Conservation (phyloP, 2,329 filamentous ascomycete genomes). For the Pestalotiopsis sp. region DNA sequence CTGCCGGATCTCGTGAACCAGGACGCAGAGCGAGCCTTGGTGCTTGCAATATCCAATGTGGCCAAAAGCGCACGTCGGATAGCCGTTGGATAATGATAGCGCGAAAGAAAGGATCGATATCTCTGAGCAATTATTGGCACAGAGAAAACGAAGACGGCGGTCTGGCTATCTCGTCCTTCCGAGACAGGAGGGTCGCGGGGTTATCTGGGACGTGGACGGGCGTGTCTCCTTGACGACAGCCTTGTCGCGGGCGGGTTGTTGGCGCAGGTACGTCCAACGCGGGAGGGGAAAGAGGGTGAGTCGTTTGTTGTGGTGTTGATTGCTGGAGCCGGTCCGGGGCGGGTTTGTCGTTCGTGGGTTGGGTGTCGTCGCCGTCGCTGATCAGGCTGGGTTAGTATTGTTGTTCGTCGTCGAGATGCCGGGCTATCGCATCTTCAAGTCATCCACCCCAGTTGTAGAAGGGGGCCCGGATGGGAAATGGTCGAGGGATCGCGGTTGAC, state of each 20-base stretch:
- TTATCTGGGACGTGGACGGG: not conserved
- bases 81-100: not conserved
- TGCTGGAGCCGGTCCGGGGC: not conserved
- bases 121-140: not conserved
- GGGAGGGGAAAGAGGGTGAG: not conserved
- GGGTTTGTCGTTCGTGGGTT: not conserved
- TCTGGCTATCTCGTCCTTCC: not conserved
- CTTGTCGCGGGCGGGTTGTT: not conserved
- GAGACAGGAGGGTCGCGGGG: constrained; percentile 6
- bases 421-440: constrained; percentile 4
- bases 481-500: not conserved
- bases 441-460: constrained; percentile 6
- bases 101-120: not conserved
- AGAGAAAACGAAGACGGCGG: not conserved
- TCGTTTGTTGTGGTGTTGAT: not conserved
- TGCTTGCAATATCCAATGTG: not conserved
- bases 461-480: not conserved
- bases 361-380: not conserved
- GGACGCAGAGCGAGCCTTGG: not conserved
- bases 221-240: not conserved
- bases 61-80: not conserved
- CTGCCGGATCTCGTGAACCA: not conserved
- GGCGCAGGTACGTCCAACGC: not conserved
- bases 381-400: not conserved
- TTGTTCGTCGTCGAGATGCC: constrained; percentile 3